Conservation (phyloP, 352 stramenopile genomes). For the Phytophthora pisi region DNA sequence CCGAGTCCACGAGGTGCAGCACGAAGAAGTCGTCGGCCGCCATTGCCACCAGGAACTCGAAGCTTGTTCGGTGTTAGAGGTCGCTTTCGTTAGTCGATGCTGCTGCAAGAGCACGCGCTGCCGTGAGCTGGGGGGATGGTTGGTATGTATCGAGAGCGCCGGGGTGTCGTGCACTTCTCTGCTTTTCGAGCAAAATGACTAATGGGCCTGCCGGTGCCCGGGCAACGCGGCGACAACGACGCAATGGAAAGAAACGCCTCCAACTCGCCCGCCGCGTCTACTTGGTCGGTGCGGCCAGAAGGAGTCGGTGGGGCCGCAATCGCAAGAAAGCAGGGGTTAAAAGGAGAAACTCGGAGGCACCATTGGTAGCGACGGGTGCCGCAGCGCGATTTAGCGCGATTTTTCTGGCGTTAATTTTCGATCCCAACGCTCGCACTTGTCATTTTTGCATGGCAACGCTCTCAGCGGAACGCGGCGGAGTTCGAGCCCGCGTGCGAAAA, state of each 20-base stretch:
- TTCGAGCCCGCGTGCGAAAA: slow-evolving; percentile 14
- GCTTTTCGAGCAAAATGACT: slow-evolving; percentile 14
- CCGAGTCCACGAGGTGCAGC: slow-evolving; percentile 73
- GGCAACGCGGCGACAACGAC: slow-evolving; percentile 14
- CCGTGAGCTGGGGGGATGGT: background rate
- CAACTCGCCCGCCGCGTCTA: background rate
- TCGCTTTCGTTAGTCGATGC: slow-evolving; percentile 9
- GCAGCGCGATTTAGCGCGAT: background rate
- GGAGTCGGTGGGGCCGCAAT: slow-evolving; percentile 28
- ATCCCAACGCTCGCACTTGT: slow-evolving; percentile 24
- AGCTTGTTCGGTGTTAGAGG: slow-evolving; percentile 6
- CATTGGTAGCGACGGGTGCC: background rate
- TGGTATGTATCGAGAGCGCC: background rate
- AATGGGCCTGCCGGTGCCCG: slow-evolving; percentile 14
- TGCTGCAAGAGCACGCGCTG: background rate
- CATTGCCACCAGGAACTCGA: slow-evolving; percentile 11
- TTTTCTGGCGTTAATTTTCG: slow-evolving; percentile 30
- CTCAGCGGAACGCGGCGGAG: slow-evolving; percentile 10
- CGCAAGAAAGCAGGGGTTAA: slow-evolving; percentile 19
- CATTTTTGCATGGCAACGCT: slow-evolving; percentile 25
- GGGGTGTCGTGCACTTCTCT: slow-evolving; percentile 5
- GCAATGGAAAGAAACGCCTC: slow-evolving; percentile 22
- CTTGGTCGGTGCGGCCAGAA: slow-evolving; percentile 23
- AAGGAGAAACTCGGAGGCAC: background rate
- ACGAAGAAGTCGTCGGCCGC: slow-evolving; percentile 62